phyloP scores from a whole-genome alignment of 2,329 filamentous ascomycete genomes.

The Juglanconis sp. region DNA sequence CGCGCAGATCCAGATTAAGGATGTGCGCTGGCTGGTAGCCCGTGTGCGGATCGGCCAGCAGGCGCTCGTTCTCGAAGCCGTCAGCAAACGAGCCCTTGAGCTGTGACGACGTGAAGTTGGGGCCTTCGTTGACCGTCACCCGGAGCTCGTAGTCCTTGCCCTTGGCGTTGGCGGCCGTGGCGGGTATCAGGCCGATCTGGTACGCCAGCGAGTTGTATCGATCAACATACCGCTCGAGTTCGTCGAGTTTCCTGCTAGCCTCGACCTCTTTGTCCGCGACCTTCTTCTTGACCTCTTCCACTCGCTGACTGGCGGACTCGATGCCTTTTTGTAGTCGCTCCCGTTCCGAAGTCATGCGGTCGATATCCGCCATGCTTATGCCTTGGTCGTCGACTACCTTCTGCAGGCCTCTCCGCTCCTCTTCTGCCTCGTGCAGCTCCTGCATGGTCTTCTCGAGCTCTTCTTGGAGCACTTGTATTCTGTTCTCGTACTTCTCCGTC shows the following conservation, averaged over 20 bases:
- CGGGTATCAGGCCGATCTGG: constrained; percentile 85
- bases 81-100: constrained; percentile 40
- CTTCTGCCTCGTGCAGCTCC: constrained; percentile 76
- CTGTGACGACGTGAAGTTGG: constrained; percentile 70
- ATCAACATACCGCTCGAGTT: constrained; percentile 86
- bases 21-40: constrained; percentile 90
- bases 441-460: constrained; percentile 76
- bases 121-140: constrained; percentile 74
- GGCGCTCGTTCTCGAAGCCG: constrained; percentile 62
- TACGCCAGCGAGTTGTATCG: constrained; percentile 93
- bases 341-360: constrained; percentile 95
- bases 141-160: constrained; percentile 81
- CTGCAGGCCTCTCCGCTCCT: constrained; percentile 76
- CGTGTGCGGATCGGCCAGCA: constrained; percentile 76
- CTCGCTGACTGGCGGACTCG: constrained; percentile 68
- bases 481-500: constrained; percentile 81
- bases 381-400: constrained; percentile 87
- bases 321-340: constrained; percentile 89
- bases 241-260: constrained; percentile 80
- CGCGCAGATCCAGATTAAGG: constrained; percentile 82
- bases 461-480: constrained; percentile 78
- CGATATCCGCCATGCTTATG: constrained; percentile 96
- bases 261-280: constrained; percentile 86
- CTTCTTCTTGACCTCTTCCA: constrained; percentile 82
- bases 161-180: constrained; percentile 79